Evolutionary conservation across 2,329 filamentous ascomycete genomes (phyloP).

Genomic region (Phaeosphaeriaceae sp.): DNA sequence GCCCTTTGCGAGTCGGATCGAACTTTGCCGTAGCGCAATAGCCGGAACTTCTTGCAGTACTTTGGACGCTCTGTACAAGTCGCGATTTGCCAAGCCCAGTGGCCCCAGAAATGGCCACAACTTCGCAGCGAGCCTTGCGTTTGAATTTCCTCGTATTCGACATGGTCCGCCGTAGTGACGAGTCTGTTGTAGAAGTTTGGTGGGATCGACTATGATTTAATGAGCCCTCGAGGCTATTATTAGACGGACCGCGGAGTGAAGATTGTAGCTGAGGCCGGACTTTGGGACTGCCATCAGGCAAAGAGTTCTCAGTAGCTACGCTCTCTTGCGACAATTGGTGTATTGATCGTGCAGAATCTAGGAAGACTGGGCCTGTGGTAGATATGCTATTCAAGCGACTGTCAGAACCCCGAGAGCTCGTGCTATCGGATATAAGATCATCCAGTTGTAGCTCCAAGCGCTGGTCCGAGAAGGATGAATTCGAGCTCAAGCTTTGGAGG

Average conservation of each 20-base stretch:
- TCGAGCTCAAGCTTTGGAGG: conserved; percentile 60
- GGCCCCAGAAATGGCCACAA: conserved; percentile 64
- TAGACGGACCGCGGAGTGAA: conserved; percentile 31
- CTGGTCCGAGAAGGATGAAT: conserved; percentile 60
- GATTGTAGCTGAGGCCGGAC: conserved; percentile 28
- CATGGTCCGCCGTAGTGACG: conserved; percentile 29
- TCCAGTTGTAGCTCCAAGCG: conserved; percentile 58
- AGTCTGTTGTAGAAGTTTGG: conserved; percentile 29
- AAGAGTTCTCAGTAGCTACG: conserved; percentile 28
- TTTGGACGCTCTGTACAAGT: conserved; percentile 65
- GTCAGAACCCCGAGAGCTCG: conserved; percentile 63
- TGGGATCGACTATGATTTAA: conserved; percentile 32
- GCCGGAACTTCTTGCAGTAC: conserved; percentile 62
- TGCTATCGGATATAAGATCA: conserved; percentile 58
- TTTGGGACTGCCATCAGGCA: conserved; percentile 29
- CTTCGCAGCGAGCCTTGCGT: conserved; percentile 63
- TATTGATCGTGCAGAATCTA: conserved; percentile 33
- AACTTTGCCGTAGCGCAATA: conserved; percentile 69
- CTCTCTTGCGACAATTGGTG: conserved; percentile 42
- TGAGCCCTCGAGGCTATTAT: conserved; percentile 40
- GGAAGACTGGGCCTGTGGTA: conserved; percentile 28
- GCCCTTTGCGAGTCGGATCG: conserved; percentile 64
- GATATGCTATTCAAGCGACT: conserved; percentile 47
- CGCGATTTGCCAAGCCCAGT: conserved; percentile 68
- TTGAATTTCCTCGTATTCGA: conserved; percentile 53